Conservation (phyloP, 2,329 filamentous ascomycete genomes). For the Phaeosphaeria sp. region DNA sequence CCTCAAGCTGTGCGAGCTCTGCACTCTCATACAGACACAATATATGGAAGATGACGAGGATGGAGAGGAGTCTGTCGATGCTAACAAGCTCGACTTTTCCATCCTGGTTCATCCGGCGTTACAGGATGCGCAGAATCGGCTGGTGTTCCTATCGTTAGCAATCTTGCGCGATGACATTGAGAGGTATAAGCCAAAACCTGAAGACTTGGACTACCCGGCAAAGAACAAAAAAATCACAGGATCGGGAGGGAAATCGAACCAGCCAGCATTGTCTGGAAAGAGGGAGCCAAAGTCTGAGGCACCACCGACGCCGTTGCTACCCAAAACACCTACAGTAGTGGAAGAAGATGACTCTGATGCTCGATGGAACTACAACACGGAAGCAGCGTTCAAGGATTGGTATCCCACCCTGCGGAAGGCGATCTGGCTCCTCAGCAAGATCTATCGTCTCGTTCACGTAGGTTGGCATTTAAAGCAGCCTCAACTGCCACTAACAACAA, state of each 20-base stretch:
- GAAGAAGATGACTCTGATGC: constrained; percentile 59
- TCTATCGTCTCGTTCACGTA: constrained; percentile 74
- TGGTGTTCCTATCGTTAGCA: constrained; percentile 70
- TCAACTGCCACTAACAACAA: constrained; percentile 7
- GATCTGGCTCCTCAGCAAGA: constrained; percentile 72
- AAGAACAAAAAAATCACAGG: constrained; percentile 55
- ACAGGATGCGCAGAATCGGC: constrained; percentile 71
- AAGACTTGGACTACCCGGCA: constrained; percentile 70
- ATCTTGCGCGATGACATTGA: constrained; percentile 72
- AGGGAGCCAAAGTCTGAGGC: constrained; percentile 53
- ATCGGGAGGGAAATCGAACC: constrained; percentile 50
- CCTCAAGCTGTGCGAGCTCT: constrained; percentile 71
- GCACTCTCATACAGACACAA: constrained; percentile 69
- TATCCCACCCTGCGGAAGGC: constrained; percentile 72
- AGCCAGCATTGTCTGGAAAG: constrained; percentile 61
- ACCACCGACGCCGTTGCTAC: constrained; percentile 46
- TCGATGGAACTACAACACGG: constrained; percentile 62
- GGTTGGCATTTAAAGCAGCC: constrained; percentile 9
- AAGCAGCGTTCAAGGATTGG: constrained; percentile 66
- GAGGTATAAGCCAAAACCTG: constrained; percentile 68
- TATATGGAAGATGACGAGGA: constrained; percentile 64
- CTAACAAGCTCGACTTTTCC: constrained; percentile 67
- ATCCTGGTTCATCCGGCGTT: constrained; percentile 68
- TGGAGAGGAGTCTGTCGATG: constrained; percentile 59
- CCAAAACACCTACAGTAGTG: constrained; percentile 58